Conservation (phyloP, 2,329 filamentous ascomycete species). For the Didymella lethalis region DNA sequence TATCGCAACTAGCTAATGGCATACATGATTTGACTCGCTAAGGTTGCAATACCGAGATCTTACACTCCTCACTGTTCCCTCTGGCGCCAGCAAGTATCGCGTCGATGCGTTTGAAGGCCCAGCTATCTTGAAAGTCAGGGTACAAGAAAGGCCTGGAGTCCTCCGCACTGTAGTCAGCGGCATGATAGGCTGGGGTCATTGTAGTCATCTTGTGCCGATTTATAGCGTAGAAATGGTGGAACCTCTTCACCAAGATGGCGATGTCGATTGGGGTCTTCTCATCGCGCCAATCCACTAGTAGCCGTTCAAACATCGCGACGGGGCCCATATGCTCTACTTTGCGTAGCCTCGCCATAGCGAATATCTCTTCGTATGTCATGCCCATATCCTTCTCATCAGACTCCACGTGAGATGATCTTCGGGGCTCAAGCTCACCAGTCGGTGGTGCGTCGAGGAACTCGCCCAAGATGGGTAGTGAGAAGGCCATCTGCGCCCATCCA, state of each 20-base stretch:
- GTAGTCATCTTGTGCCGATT: slow-evolving; percentile 35
- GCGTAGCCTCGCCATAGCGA: slow-evolving; percentile 60
- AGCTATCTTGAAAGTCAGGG: slow-evolving; percentile 47
- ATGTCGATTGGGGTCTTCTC: slow-evolving; percentile 52
- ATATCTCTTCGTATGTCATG: slow-evolving; percentile 60
- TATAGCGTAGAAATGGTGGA: slow-evolving; percentile 51
- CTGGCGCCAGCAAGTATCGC: slow-evolving; percentile 40
- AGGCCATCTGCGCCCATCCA: slow-evolving; percentile 60
- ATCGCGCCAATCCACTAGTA: slow-evolving; percentile 60
- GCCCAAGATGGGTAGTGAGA: slow-evolving; percentile 69
- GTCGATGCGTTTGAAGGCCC: slow-evolving; percentile 50
- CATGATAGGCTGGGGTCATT: slow-evolving; percentile 38
- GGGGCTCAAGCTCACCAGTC: slow-evolving; percentile 65
- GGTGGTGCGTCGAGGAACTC: slow-evolving; percentile 65
- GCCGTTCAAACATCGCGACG: slow-evolving; percentile 61
- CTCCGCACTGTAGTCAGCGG: slow-evolving; percentile 62
- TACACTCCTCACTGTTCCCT: slow-evolving; percentile 6
- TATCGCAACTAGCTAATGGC: background rate
- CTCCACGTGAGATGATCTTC: slow-evolving; percentile 68
- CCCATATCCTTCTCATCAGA: slow-evolving; percentile 63
- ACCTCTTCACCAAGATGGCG: slow-evolving; percentile 55
- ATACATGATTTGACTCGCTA: background rate
- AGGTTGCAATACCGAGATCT: background rate
- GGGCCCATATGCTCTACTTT: slow-evolving; percentile 59
- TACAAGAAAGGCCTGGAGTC: slow-evolving; percentile 57